Evolutionary conservation across 1,139 yeast genomes (phyloP).

Genomic region (Meyerozyma athensensis): DNA sequence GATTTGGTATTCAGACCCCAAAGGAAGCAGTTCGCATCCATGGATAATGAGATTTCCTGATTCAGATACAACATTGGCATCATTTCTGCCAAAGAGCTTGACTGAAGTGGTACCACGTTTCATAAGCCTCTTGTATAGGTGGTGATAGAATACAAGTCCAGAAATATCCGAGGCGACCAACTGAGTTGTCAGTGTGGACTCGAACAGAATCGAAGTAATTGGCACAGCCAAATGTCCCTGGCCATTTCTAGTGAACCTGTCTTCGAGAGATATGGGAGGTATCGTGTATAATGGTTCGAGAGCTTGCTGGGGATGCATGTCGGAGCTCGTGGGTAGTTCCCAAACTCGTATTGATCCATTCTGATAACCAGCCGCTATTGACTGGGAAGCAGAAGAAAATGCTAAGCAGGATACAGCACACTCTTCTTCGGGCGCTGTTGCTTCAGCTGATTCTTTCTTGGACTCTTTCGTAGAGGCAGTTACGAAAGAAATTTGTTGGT

Average conservation of each 20-base stretch:
- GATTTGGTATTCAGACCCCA: conserved; percentile 47
- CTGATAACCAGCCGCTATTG: conserved; percentile 30
- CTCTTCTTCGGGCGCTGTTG: conserved; percentile 25
- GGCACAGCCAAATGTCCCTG: conserved; percentile 55
- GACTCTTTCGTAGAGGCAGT: not conserved
- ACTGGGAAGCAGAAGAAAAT: conserved; percentile 31
- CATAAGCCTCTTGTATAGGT: conserved; percentile 51
- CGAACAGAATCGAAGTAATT: conserved; percentile 47
- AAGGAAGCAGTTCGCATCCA: conserved; percentile 45
- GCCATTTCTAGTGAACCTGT: conserved; percentile 21
- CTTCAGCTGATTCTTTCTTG: not conserved
- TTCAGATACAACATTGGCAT: conserved; percentile 17
- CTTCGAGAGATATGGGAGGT: conserved; percentile 24
- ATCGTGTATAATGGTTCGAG: conserved; percentile 18
- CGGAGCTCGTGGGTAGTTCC: conserved; percentile 18
- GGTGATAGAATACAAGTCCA: conserved; percentile 60
- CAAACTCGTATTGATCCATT: conserved; percentile 28
- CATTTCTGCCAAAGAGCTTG: conserved; percentile 50
- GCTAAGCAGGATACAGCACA: conserved; percentile 34
- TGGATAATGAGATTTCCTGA: conserved; percentile 15
- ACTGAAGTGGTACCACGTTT: conserved; percentile 47
- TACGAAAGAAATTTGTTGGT: conserved; percentile 45
- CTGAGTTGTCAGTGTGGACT: conserved; percentile 54
- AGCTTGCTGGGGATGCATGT: conserved; percentile 11
- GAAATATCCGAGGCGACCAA: conserved; percentile 54